These are phyloP conservation scores for Wilcoxina mikolae DNA, from an alignment of 495 filamentous ascomycete species.

Conservation along the genomic window DNA sequence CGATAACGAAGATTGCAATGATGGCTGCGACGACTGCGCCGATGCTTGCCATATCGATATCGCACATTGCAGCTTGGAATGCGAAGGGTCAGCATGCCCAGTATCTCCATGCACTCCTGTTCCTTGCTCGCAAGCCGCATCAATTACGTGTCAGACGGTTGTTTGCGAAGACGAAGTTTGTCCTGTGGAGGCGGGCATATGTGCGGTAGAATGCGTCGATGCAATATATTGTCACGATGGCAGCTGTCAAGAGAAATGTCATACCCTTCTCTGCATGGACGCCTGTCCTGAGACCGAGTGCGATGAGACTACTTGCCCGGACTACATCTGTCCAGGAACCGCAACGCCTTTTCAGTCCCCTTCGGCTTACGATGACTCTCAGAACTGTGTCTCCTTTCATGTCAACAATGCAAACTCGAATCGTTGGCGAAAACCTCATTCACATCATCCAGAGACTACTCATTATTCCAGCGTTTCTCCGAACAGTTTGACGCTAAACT, in stretches of 20 bases:
- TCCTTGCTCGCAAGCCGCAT: neutral
- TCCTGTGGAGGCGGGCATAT: neutral
- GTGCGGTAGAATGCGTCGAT: neutral
- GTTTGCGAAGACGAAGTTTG: conserved; percentile 2
- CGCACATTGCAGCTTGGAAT: neutral
- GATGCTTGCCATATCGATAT: neutral
- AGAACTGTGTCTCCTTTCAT: conserved; percentile 6
- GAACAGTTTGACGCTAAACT: neutral
- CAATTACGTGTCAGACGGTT: neutral
- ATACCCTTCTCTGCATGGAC: neutral
- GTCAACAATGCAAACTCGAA: conserved; percentile 8
- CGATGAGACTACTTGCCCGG: neutral
- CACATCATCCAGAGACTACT: neutral
- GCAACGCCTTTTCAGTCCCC: neutral
- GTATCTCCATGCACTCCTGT: neutral
- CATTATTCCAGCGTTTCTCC: conserved; percentile 13
- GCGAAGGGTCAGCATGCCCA: neutral
- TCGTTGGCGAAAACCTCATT: neutral
- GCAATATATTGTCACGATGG: neutral
- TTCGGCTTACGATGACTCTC: neutral
- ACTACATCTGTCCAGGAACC: neutral
- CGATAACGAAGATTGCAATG: conserved; percentile 1
- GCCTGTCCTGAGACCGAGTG: neutral
- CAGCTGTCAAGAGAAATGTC: neutral
- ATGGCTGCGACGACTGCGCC: conserved; percentile 1